phyloP scores from a whole-genome alignment of 2,329 filamentous ascomycete species.

The Trichophyton simii region DNA sequence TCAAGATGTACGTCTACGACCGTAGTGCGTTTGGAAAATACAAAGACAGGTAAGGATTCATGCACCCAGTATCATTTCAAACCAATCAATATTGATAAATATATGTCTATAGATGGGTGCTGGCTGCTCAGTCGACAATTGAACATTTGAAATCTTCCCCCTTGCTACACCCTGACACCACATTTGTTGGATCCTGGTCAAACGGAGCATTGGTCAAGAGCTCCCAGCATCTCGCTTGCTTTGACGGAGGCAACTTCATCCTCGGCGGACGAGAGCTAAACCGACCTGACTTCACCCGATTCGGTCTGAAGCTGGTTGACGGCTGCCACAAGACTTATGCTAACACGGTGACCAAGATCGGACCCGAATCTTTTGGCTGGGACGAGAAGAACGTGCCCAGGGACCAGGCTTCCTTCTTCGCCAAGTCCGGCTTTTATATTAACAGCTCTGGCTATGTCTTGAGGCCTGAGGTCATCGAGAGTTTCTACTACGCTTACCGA shows the following conservation, averaged over 20 bases:
- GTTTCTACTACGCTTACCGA: slow-evolving; percentile 76
- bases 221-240: slow-evolving; percentile 55
- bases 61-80: neutral
- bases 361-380: slow-evolving; percentile 62
- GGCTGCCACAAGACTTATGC: slow-evolving; percentile 64
- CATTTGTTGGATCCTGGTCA: slow-evolving; percentile 42
- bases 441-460: slow-evolving; percentile 50
- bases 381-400: slow-evolving; percentile 37
- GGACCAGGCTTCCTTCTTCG: slow-evolving; percentile 48
- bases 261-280: slow-evolving; percentile 61
- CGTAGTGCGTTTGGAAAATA: slow-evolving; percentile 49
- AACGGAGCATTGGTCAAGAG: slow-evolving; percentile 24
- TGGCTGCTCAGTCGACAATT: slow-evolving; percentile 65
- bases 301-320: slow-evolving; percentile 58
- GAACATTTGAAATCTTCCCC: slow-evolving; percentile 58
- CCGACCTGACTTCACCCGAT: slow-evolving; percentile 54
- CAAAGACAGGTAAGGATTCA: slow-evolving; percentile 37
- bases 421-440: slow-evolving; percentile 60
- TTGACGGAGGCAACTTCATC: slow-evolving; percentile 75
- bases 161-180: slow-evolving; percentile 52
- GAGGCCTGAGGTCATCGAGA: slow-evolving; percentile 71
- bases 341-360: slow-evolving; percentile 57
- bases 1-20: slow-evolving; percentile 85
- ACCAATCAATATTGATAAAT: neutral
- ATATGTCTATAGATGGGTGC: slow-evolving; percentile 47